These are phyloP conservation scores for Phaseolus coccineus DNA, from an alignment of 331 rosid genomes.

Conservation along the genomic window DNA sequence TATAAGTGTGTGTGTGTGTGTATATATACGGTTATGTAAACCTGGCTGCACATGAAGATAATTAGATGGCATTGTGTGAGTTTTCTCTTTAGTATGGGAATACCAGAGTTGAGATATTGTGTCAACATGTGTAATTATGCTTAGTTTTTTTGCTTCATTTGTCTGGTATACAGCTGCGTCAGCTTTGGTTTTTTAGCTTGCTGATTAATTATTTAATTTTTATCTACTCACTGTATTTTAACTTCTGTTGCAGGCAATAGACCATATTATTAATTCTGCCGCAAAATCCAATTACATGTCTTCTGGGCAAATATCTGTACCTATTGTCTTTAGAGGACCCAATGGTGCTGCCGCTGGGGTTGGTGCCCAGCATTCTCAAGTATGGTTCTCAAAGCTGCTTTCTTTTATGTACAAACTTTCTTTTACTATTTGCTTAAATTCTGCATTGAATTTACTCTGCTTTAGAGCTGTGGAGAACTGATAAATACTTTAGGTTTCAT, in stretches of 20 bases:
- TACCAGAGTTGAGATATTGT: neutral
- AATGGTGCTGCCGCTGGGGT: constrained; percentile 99
- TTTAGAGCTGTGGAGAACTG: constrained; percentile 19
- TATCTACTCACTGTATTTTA: constrained; percentile 28
- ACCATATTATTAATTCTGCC: constrained; percentile 98
- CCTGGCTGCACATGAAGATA: neutral
- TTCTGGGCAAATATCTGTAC: constrained; percentile 89
- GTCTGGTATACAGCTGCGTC: neutral
- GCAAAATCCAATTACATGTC: constrained; percentile 98
- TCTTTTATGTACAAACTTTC: constrained; percentile 8
- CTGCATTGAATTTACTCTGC: constrained; percentile 2
- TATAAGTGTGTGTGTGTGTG: too few species aligned
- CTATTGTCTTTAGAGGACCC: constrained; percentile 98
- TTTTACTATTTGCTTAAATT: neutral
- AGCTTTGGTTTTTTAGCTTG: neutral
- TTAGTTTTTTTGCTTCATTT: constrained; percentile 10
- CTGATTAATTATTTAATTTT: constrained; percentile 5
- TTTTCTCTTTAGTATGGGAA: constrained; percentile 16
- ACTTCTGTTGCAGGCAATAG: constrained; percentile 76
- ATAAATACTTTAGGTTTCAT: constrained; percentile 20
- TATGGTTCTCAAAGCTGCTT: constrained; percentile 49
- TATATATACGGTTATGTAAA: neutral
- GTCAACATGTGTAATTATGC: neutral
- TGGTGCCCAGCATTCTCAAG: constrained; percentile 99
- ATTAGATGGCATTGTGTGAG: constrained; percentile 13